Evolutionary conservation across 768 basidiomycete species (phyloP), one percentile per base, ranked within the genome.

Genomic region (Lepiota brunneoincarnata): DNA sequence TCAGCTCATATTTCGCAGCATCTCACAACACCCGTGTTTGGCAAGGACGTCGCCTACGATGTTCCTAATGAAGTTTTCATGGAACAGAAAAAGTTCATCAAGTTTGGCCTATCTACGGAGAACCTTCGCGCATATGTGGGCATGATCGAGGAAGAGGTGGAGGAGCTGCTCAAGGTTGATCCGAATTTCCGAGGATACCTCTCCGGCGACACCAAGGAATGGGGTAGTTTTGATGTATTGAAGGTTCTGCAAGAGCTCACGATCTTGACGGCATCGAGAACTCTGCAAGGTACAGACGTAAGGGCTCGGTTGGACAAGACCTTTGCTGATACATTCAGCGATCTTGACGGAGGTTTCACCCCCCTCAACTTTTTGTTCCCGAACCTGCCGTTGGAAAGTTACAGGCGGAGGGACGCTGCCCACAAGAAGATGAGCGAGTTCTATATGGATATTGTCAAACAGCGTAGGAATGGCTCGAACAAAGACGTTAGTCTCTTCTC

Each of bases 71-170:
- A 95, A 43, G 74, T 90, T 41, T 86, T 99, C 70, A 98, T 99
- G 95, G 94, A 99, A 64, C 97, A 99, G 69, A 99, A 99, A 79
- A 90, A 89, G 67, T 98, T 98, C 65, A 87, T 98, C 70, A 99
- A 99, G 75, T 86, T 93, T 57, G 95, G 97, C 20, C 83, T 99
- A 18, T 91, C 93, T 10, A 84, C 83, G 11, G 95, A 98, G 21
- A 95, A 95, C 70, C 84, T 99, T 69, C 83, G 87, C 39, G 77
- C 84, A 26, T 98, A 99, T 48, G 78, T 85, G 17, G 83, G 84
- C 46, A 86, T 91, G 82, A 86, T 92, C 53, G 84, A 84, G 55
- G 78, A 90, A 38, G 88, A 89, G 64, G 82, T 89, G 35, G 79
- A 84, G 35, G 74, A 86, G 26, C 93, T 86, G 68, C 73, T 96